Conservation (phyloP, 2,329 filamentous ascomycete genomes). For the Diaporthe sp. region DNA sequence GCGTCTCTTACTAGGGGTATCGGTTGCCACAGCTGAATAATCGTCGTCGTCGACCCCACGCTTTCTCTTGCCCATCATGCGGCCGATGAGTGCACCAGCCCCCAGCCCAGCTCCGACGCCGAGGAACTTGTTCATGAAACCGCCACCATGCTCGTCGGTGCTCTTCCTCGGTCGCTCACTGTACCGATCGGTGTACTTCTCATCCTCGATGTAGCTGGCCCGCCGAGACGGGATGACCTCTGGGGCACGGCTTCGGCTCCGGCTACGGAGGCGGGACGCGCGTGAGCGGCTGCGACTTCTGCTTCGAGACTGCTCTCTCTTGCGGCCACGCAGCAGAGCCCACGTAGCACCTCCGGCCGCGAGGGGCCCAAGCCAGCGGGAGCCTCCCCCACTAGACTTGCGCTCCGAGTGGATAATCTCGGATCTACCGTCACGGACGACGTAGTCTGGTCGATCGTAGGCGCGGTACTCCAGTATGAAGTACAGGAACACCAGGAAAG, state of each 20-base stretch:
- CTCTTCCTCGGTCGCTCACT: constrained; percentile 60
- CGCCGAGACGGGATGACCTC: constrained; percentile 66
- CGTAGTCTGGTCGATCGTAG: constrained; percentile 66
- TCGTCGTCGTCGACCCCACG: constrained; percentile 66
- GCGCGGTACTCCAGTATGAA: constrained; percentile 83
- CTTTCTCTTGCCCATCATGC: constrained; percentile 66
- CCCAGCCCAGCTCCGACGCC: constrained; percentile 73
- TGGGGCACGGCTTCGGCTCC: constrained; percentile 54
- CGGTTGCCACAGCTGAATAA: constrained; percentile 73
- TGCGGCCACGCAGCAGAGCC: constrained; percentile 59
- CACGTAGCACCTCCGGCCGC: constrained; percentile 64
- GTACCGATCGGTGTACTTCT: constrained; percentile 78
- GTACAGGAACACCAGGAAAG: constrained; percentile 78
- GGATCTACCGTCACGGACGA: constrained; percentile 71
- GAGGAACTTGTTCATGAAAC: constrained; percentile 72
- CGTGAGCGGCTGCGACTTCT: constrained; percentile 52
- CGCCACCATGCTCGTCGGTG: constrained; percentile 55
- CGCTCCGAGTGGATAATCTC: constrained; percentile 53
- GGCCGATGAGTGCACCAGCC: constrained; percentile 72
- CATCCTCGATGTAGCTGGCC: constrained; percentile 70
- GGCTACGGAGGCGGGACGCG: constrained; percentile 50
- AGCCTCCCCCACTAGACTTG: constrained; percentile 49
- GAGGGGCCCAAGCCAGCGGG: constrained; percentile 65
- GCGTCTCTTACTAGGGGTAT: constrained; percentile 67
- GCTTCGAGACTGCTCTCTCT: constrained; percentile 53